Base-by-base conservation (phyloP, 164 flowering plant species). In the Brasenia schreberi region DNA sequence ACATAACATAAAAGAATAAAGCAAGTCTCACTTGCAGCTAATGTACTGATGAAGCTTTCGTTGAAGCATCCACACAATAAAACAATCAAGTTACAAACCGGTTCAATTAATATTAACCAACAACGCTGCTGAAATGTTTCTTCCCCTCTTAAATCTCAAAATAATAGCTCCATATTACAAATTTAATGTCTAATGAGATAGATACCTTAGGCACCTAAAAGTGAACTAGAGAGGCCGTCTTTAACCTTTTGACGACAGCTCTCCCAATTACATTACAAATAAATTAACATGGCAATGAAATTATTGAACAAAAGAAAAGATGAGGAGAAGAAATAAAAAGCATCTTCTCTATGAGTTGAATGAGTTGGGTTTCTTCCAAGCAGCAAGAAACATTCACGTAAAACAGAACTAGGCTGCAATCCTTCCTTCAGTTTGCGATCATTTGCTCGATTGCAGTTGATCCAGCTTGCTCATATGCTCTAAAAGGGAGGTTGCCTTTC, bases 401-500 rank as follows among this genome's bases (percentile, higher is more conserved):
- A 12, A 9, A 49, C 16, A 49, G 56, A 49, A 33, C 56, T 4
- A 49, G 16, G 56, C 10, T 49, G 12, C 56, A 49, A 14, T 49
- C 4, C 16, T 5, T 49, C 12, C 0, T 49, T 49, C 56, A 12
- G 12, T 14, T 49, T 9, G 56, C 16, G 12, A 49, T 49, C 16
- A 14, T 14, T 49, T 49, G 56, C 56, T 9, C 3, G 14, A 49
- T 14, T 49, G 56, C n/a, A 63, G 78, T 68, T 76, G 80, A 63
- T 80, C 84, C 71, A 80, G 64, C 68, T 76, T 90, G 4, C 75
- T 82, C 60, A 93, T 86, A 77, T 80, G 89, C 76, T 87, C 95
- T 75, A 93, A 67, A 70, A 93, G 73, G 19, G 95, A 83, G 44
- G 75, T 77, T 11, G 98, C 96, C 76, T 94, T 94, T 62, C 98